Evolutionary conservation across 2,329 filamentous ascomycete species (phyloP).

Genomic region (Epichloe brachyelytri): DNA sequence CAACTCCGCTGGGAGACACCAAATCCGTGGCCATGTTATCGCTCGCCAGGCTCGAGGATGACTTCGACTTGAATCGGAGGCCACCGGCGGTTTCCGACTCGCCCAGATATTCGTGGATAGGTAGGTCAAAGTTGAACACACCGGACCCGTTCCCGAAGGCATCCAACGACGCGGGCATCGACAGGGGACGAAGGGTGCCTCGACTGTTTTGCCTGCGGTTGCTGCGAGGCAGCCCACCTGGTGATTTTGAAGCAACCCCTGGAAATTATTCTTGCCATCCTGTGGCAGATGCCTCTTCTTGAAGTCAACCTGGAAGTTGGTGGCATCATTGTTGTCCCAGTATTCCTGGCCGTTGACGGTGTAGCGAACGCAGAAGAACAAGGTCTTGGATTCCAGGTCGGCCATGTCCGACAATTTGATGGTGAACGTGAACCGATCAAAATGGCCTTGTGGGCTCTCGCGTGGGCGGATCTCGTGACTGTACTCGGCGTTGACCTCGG

Average conservation of each 20-base stretch:
- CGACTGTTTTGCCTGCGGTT: constrained; percentile 35
- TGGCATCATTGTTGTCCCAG: constrained; percentile 85
- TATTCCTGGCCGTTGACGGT: constrained; percentile 70
- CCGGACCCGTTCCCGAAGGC: constrained; percentile 55
- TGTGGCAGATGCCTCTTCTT: constrained; percentile 58
- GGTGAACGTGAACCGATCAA: constrained; percentile 89
- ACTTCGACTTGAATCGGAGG: constrained; percentile 61
- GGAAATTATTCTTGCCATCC: constrained; percentile 41
- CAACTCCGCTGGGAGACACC: constrained; percentile 49
- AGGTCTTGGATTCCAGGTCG: constrained; percentile 82
- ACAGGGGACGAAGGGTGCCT: constrained; percentile 35
- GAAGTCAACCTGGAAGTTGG: constrained; percentile 94
- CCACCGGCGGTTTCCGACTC: constrained; percentile 41
- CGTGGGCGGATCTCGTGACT: constrained; percentile 62
- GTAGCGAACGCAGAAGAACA: constrained; percentile 88
- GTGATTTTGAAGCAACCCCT: constrained; percentile 38
- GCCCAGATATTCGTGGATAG: constrained; percentile 48
- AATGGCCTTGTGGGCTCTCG: constrained; percentile 50
- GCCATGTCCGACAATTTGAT: constrained; percentile 87
- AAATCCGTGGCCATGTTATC: constrained; percentile 43
- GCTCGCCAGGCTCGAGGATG: constrained; percentile 47
- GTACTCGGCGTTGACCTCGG: constrained; percentile 84
- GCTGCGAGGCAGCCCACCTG: constrained; percentile 52
- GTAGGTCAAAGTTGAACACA: constrained; percentile 44
- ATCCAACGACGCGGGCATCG: constrained; percentile 48